These are phyloP conservation scores for Cyclotella atomus DNA, from an alignment of 108 stramenopile species.

Conservation along the genomic window DNA sequence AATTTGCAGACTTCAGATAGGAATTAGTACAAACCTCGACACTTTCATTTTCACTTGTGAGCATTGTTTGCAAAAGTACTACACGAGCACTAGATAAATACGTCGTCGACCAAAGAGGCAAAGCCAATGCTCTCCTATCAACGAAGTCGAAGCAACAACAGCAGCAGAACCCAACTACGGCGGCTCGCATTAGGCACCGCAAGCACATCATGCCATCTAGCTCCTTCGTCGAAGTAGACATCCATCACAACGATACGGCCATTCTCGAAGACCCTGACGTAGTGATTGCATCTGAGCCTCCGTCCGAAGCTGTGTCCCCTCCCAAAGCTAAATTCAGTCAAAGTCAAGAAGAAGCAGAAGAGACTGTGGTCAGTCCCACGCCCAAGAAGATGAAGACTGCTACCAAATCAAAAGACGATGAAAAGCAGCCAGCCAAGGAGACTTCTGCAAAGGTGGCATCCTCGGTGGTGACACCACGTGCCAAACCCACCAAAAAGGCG, in stretches of 20 bases:
- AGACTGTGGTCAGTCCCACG: constrained; percentile 1
- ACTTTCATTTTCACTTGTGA: too few species aligned
- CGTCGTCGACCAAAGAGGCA: too few species aligned
- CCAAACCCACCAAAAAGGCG: background rate
- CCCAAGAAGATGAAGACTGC: constrained; percentile 5
- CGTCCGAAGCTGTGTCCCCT: background rate
- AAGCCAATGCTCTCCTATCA: too few species aligned
- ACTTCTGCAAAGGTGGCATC: background rate
- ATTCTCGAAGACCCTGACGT: constrained; percentile 31
- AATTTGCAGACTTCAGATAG: too few species aligned
- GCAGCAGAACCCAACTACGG: too few species aligned
- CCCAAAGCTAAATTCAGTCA: background rate
- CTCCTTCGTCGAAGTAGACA: constrained; percentile 38
- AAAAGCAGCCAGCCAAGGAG: background rate
- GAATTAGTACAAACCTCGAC: too few species aligned
- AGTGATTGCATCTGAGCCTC: constrained; percentile 7
- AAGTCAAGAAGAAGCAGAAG: constrained; percentile 7
- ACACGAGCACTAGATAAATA: too few species aligned
- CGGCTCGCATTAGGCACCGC: too few species aligned
- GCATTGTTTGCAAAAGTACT: too few species aligned
- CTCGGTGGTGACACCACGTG: background rate
- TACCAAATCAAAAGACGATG: background rate
- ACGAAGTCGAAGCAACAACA: too few species aligned
- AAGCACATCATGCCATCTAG: constrained; percentile 53
- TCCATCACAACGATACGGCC: constrained; percentile 35